These are phyloP conservation scores for Brassica hybrid DNA, from an alignment of 441 rosid species.

Conservation along the genomic window DNA sequence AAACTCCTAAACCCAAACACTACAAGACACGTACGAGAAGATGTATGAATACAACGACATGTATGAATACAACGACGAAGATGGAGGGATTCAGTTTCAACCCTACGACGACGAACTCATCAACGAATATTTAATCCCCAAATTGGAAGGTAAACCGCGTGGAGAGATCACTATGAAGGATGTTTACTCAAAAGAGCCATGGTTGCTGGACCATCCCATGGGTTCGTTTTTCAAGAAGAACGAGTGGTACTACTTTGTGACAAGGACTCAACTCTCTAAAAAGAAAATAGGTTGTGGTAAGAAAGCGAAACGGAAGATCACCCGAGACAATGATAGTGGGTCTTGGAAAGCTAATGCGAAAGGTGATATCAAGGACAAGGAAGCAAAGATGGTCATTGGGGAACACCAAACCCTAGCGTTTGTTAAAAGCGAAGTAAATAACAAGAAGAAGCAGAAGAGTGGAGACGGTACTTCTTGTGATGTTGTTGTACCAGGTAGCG, in stretches of 20 bases:
- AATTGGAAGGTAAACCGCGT: background rate
- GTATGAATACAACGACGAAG: background rate
- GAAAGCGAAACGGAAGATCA: background rate
- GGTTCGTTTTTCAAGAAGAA: background rate
- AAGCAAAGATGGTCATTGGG: background rate
- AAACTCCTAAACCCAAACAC: background rate
- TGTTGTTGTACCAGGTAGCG: background rate
- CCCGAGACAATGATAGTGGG: background rate
- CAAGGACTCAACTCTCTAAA: background rate
- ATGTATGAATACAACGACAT: background rate
- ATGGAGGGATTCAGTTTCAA: background rate
- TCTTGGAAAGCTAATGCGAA: background rate
- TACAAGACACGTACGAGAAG: background rate
- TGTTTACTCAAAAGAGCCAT: slow-evolving; percentile 15
- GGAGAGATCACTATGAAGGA: background rate
- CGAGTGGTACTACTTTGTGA: slow-evolving; percentile 10
- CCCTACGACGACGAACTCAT: background rate
- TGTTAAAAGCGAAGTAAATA: background rate
- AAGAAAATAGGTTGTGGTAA: background rate
- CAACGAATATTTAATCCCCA: background rate
- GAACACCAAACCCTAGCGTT: background rate
- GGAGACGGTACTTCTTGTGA: background rate
- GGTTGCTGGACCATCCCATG: slow-evolving; percentile 4
- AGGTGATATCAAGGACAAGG: background rate
- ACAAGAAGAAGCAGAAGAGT: background rate